Base-by-base conservation (phyloP, 1,284 basidiomycete species). In the Thecaphora thlaspeos region DNA sequence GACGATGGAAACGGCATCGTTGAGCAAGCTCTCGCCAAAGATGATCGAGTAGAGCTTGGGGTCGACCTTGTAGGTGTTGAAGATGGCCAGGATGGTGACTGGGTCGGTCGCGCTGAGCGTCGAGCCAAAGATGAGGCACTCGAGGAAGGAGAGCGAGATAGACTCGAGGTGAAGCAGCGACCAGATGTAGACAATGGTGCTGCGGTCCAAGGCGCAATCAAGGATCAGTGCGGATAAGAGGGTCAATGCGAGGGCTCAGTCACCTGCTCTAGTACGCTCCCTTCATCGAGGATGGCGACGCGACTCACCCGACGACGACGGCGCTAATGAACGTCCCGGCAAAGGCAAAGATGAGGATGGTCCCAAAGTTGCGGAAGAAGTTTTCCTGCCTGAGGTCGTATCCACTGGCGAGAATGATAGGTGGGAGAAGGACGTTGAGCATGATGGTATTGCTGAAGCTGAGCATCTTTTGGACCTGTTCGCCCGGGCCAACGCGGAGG, bases 1-100 rank as follows among this genome's bases (percentile, higher is more conserved):
- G 80, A 98, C 94, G 81, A 98, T 98, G 82, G 91, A 92, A 70
- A 99, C 94, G 24, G 94, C 94, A 83, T 99, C 94, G 80, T 99
- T 98, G 60, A 99, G 81, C 58, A 99, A 84, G 78, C 88, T 90
- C 80, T 98, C 94, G 30, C 95, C 95, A 77, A 98, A 99, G 71
- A 99, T 99, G 80, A 98, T 86, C 48, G 87, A 89, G 81, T 98
- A 98, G 4, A 99, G 83, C 78, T 97, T 95, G 0, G 95, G 93
- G 79, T 99, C 94, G 57, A 98, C 94, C 79, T 97, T 95, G 81
- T 95, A 90, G 62, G 94, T 90, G 73, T 97, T 93, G 83, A 99
- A 99, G 63, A 99, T 98, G 43, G 94, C 91, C 23, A 99, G 83
- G 76, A 99, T 96, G 1, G 95, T 98, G 30, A 98, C 93, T 0